A percentile compares a stretch with the other conserved stretches of the same genome.
Evolutionary conservation across 2,329 filamentous ascomycete species (phyloP).

Genomic region (Geosmithia morbida): DNA sequence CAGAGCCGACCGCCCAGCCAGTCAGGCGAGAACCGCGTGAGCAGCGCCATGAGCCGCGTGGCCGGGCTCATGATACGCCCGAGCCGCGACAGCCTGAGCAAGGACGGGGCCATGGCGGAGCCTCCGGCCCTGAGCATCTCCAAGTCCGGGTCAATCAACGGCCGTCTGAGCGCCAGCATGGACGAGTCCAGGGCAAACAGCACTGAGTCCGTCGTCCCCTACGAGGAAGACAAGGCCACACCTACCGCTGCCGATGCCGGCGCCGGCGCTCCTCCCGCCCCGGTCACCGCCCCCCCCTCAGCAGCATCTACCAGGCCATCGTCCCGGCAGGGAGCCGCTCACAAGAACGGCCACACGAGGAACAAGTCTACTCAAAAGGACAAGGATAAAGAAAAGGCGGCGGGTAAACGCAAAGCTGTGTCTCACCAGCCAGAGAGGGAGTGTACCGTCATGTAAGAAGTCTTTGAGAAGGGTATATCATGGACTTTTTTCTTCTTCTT

Average conservation of each 20-base stretch:
- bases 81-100: conserved; percentile 19
- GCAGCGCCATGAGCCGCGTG: conserved; percentile 40
- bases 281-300: no score
- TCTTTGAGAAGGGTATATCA: no score
- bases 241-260: no score
- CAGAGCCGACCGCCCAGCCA: conserved; percentile 44
- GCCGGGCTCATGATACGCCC: conserved; percentile 34
- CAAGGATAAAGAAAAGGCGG: conserved; percentile 15
- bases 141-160: conserved; percentile 10
- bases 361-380: neutral
- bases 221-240: neutral
- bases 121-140: conserved; percentile 10
- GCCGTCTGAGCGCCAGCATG: conserved; percentile 2
- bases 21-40: conserved; percentile 41
- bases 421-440: conserved; percentile 27
- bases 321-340: neutral
- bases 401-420: neutral
- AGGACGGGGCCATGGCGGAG: conserved; percentile 6
- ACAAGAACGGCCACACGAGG: neutral
- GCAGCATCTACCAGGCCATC: neutral
- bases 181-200: neutral
- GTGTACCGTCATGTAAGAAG: conserved; percentile 33
- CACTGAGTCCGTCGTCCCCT: neutral
- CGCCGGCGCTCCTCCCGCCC: no score
- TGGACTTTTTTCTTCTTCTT: no score